Evolutionary conservation across 2,329 filamentous ascomycete genomes (phyloP).

Genomic region (Aspergillus fumigatus): DNA sequence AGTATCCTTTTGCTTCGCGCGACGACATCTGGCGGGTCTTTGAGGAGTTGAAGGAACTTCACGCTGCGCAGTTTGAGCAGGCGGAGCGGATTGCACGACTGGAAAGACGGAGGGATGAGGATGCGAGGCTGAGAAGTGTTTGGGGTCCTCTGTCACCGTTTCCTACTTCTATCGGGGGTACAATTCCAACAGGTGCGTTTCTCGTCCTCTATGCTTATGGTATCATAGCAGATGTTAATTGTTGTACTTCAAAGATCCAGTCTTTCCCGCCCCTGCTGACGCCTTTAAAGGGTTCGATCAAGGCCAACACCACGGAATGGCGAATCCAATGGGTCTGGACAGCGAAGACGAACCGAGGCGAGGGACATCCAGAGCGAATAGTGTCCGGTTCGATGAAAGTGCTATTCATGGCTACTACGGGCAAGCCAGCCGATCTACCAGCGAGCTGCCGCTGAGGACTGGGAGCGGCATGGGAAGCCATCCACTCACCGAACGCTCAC

Average conservation of each 20-base stretch:
- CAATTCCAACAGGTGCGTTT: conserved; percentile 75
- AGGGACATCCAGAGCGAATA: conserved; percentile 87
- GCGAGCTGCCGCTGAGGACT: conserved; percentile 75
- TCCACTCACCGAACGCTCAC: conserved; percentile 80
- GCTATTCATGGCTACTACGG: conserved; percentile 88
- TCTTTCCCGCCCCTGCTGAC: conserved; percentile 74
- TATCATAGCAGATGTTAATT: neutral
- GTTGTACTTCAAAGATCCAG: conserved; percentile 55
- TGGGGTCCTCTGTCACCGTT: conserved; percentile 86
- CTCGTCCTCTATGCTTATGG: neutral
- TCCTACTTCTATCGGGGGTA: conserved; percentile 75
- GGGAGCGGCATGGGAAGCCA: conserved; percentile 74
- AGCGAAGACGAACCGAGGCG: conserved; percentile 81
- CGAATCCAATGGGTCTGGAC: conserved; percentile 79
- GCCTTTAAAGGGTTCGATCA: conserved; percentile 84
- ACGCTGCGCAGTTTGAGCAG: conserved; percentile 58
- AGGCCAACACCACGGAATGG: conserved; percentile 73
- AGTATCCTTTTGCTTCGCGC: conserved; percentile 59
- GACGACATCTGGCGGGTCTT: conserved; percentile 63
- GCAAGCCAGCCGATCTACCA: conserved; percentile 74
- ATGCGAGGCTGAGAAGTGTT: conserved; percentile 69
- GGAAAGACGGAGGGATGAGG: conserved; percentile 60
- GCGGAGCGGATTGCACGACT: conserved; percentile 57
- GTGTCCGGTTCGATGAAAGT: conserved; percentile 95
- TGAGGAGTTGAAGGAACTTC: conserved; percentile 58